These are phyloP conservation scores for Botryobasidium botryosum DNA, from an alignment of 768 basidiomycete species.

Conservation along the genomic window DNA sequence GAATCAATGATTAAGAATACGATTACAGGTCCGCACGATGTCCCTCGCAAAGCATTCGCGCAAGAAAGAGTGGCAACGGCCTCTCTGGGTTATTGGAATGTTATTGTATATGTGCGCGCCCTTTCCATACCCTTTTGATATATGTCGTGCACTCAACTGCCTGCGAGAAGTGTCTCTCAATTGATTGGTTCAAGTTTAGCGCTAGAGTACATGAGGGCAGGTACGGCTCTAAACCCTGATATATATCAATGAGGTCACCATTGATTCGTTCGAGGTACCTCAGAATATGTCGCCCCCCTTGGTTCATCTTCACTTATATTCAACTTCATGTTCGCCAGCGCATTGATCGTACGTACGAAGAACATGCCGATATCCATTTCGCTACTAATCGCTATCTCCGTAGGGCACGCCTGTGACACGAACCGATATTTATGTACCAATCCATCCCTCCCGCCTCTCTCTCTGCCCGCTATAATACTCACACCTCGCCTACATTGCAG, in stretches of 20 bases:
- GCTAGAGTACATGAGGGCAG: constrained; percentile 75
- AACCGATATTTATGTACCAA: constrained; percentile 56
- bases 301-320: constrained; percentile 89
- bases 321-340: constrained; percentile 80
- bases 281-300: constrained; percentile 91
- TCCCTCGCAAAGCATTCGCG: constrained; percentile 60
- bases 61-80: constrained; percentile 61
- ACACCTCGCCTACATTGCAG: constrained; percentile 25
- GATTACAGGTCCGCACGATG: constrained; percentile 45
- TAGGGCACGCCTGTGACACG: constrained; percentile 68
- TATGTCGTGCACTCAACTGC: constrained; percentile 8
- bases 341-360: constrained; percentile 5
- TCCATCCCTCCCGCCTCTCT: constrained; percentile 15
- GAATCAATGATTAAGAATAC: constrained; percentile 6
- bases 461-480: constrained; percentile 1
- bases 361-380: constrained; percentile 1
- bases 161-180: constrained; percentile 45
- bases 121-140: constrained; percentile 13
- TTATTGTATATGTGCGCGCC: constrained; percentile 68
- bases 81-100: constrained; percentile 86
- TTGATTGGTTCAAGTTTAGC: constrained; percentile 77
- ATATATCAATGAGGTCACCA: neutral
- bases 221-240: constrained; percentile 21
- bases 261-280: constrained; percentile 13
- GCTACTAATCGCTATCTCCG: constrained; percentile 30